Evolutionary conservation across 1,139 yeast genomes (phyloP).

Genomic region (Taiozyma onychis): DNA sequence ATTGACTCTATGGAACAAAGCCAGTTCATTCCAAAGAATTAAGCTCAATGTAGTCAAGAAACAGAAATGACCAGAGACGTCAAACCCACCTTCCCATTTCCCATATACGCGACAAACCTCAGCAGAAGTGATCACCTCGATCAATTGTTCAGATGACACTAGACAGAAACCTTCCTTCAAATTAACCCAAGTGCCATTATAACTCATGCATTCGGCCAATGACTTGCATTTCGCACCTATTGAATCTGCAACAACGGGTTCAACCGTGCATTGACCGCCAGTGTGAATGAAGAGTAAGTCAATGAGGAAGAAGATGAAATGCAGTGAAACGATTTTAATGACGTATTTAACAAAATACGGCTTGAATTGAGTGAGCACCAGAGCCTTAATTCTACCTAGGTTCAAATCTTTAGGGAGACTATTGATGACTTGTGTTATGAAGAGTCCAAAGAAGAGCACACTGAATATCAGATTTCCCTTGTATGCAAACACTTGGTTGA

Average conservation of each 20-base stretch:
- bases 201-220: slow-evolving; percentile 9
- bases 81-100: slow-evolving; percentile 53
- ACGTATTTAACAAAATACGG: slow-evolving; percentile 23
- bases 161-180: slow-evolving; percentile 12
- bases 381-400: not conserved
- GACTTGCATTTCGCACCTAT: slow-evolving; percentile 2
- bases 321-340: slow-evolving; percentile 20
- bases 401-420: not conserved
- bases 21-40: slow-evolving; percentile 35
- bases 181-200: slow-evolving; percentile 20
- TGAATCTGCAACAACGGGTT: slow-evolving; percentile 3
- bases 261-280: slow-evolving; percentile 30
- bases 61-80: slow-evolving; percentile 60
- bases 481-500: slow-evolving; percentile 32
- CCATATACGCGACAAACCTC: slow-evolving; percentile 25
- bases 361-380: slow-evolving; percentile 4
- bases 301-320: slow-evolving; percentile 24
- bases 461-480: slow-evolving; percentile 30
- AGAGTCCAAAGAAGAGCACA: slow-evolving; percentile 18
- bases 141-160: slow-evolving; percentile 11
- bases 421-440: slow-evolving; percentile 2
- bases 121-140: slow-evolving; percentile 12
- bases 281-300: slow-evolving; percentile 29
- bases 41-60: slow-evolving; percentile 45
- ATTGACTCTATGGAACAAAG: slow-evolving; percentile 1